A percentile compares a stretch with the other conserved stretches of the same genome.
Conservation (phyloP, 2,329 filamentous ascomycete genomes). For the Xylariaceae sp. region DNA sequence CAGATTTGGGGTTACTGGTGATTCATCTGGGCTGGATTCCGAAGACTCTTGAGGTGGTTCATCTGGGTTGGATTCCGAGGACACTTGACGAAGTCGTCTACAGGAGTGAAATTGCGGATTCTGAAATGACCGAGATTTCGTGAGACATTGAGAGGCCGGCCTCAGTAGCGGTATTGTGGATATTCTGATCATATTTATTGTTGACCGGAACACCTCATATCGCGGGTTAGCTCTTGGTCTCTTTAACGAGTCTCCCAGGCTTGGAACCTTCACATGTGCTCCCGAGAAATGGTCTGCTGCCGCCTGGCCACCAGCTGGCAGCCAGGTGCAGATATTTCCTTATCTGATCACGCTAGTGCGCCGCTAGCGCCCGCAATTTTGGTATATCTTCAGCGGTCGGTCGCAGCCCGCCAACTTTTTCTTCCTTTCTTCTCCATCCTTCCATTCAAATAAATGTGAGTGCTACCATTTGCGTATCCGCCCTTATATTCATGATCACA, state of each 20-base stretch:
- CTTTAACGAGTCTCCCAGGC: no score
- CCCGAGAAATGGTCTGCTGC: no score
- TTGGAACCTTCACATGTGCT: no score
- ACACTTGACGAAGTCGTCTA: background rate
- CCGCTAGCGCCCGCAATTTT: background rate
- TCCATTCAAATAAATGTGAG: slow-evolving; percentile 98
- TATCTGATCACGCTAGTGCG: background rate
- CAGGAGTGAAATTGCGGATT: slow-evolving; percentile 1
- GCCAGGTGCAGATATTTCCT: background rate
- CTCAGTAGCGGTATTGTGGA: slow-evolving; percentile 2
- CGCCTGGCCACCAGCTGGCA: background rate
- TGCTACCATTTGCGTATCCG: slow-evolving; percentile 28
- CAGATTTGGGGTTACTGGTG: background rate
- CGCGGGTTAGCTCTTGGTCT: background rate
- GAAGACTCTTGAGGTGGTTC: background rate
- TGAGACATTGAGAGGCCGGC: slow-evolving; percentile 1
- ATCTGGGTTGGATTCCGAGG: background rate
- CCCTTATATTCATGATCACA: background rate
- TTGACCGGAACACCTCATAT: background rate
- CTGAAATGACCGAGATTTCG: background rate
- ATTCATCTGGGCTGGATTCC: background rate
- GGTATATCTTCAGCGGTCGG: slow-evolving; percentile 18
- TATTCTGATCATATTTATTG: slow-evolving; percentile 6
- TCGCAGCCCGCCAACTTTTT: slow-evolving; percentile 33
- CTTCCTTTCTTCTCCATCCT: slow-evolving; percentile 73